Percentiles rank a stretch among this genome's conserved stretches.
Conservation (phyloP, 176 grass and related monocot species). For the Avena eriantha region DNA sequence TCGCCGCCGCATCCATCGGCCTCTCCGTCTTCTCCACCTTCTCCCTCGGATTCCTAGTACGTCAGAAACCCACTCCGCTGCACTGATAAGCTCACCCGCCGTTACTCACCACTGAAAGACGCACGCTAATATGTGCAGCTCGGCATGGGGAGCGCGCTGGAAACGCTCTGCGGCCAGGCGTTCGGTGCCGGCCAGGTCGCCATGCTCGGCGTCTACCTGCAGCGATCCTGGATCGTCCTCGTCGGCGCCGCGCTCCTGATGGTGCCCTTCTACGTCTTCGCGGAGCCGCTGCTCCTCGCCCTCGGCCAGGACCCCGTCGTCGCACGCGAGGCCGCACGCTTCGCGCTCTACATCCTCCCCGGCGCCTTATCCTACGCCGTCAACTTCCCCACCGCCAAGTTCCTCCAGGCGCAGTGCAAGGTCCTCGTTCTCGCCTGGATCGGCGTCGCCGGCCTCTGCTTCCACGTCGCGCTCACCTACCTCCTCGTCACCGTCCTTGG, state of each 20-base stretch:
- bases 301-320: constrained; percentile 56
- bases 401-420: constrained; percentile 76
- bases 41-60: constrained; percentile 62
- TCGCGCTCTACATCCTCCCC: constrained; percentile 59
- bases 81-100: not conserved
- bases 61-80: not conserved
- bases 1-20: constrained; percentile 59
- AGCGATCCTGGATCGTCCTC: constrained; percentile 77
- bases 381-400: constrained; percentile 71
- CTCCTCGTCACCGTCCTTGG: constrained; percentile 47
- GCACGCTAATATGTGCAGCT: constrained; percentile 19
- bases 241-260: constrained; percentile 24
- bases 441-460: constrained; percentile 8
- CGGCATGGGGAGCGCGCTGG: constrained; percentile 90
- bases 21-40: constrained; percentile 69
- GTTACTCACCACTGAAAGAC: not conserved
- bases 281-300: constrained; percentile 48
- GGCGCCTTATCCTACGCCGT: constrained; percentile 44
- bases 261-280: constrained; percentile 49
- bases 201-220: constrained; percentile 78
- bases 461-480: constrained; percentile 34
- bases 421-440: constrained; percentile 62
- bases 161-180: constrained; percentile 89
- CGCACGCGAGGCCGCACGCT: constrained; percentile 47
- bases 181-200: constrained; percentile 61